Conservation (phyloP, 2,329 filamentous ascomycete species). For the Fusarium sororula region DNA sequence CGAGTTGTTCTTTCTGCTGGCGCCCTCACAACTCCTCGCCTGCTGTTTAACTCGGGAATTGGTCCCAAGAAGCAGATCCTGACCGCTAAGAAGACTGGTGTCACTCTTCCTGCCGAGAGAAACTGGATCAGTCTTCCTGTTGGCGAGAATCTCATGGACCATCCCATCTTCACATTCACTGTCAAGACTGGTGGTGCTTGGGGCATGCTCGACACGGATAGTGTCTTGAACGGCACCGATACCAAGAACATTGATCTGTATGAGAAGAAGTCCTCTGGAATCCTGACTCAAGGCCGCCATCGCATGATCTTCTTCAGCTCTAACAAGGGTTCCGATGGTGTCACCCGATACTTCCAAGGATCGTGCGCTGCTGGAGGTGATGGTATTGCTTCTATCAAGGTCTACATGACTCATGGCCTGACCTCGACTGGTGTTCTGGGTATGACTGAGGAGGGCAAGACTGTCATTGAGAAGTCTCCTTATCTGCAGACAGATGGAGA, state of each 20-base stretch:
- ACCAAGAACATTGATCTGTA: slow-evolving; percentile 72
- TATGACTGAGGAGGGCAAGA: slow-evolving; percentile 65
- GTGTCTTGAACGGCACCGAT: slow-evolving; percentile 55
- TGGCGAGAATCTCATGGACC: slow-evolving; percentile 65
- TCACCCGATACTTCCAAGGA: slow-evolving; percentile 71
- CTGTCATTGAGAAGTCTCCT: slow-evolving; percentile 66
- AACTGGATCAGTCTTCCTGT: slow-evolving; percentile 67
- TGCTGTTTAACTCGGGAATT: slow-evolving; percentile 68
- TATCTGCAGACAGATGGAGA: slow-evolving; percentile 69
- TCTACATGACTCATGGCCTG: slow-evolving; percentile 71
- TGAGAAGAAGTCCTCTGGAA: slow-evolving; percentile 61
- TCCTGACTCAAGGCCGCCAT: slow-evolving; percentile 70
- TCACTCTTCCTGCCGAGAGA: slow-evolving; percentile 57
- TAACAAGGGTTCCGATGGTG: slow-evolving; percentile 65
- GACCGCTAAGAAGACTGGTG: slow-evolving; percentile 60
- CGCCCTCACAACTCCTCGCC: slow-evolving; percentile 72
- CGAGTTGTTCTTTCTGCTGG: slow-evolving; percentile 74
- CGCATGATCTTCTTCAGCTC: slow-evolving; percentile 66
- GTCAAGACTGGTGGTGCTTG: slow-evolving; percentile 34
- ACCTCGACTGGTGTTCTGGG: slow-evolving; percentile 69
- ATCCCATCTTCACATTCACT: slow-evolving; percentile 51
- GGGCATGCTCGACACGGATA: slow-evolving; percentile 50
- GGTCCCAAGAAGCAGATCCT: slow-evolving; percentile 68
- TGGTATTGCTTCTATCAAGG: slow-evolving; percentile 60
- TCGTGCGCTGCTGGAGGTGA: slow-evolving; percentile 71